Base-by-base conservation (phyloP, 2,329 filamentous ascomycete species). In the Cladosporium sp. region DNA sequence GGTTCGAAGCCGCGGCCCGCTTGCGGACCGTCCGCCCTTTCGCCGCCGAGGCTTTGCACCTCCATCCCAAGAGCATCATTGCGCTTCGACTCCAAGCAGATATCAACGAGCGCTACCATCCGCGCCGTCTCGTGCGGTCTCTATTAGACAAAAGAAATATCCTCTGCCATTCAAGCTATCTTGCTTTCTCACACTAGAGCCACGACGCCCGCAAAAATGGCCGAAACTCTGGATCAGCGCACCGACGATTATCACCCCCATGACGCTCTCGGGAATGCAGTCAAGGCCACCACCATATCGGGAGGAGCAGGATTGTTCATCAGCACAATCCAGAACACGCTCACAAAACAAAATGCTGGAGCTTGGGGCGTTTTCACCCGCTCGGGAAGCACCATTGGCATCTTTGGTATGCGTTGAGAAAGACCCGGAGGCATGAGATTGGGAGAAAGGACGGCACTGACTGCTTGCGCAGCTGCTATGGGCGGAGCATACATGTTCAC, bases 291-390 rank as follows among this genome's bases (percentile, higher is more conserved):
- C 49, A 74, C 88, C 69, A 80, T 92, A 72, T 88, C 89, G 67
- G 88, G 88, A 74, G 81, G 82, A 67, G 85, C 86, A 67, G 93
- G 93, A 73, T 81, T 91, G 76, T 85, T 92, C 78, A 78, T 90
- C 67, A 90, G 92, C 60, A 89, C 91, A 64, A 85, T 96, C 70
- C 91, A 93, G 82, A 98, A 96, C 83, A 92, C 93, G 66, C 85
- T 97, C 72, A 85, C 89, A 64, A 93, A 88, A 82, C 85, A 87
- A 77, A 97, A 97, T 79, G 83, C 95, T 70, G 92, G 93, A 72
- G 85, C 89, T 68, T 87, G 89, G 82, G 91, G 91, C 71, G 85
- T 97, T 74, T 89, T 98, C 77, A 91, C 91, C 56, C 87, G 88
- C 74, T 89, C 88, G 65, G 93, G 93, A 70, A 83, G 89, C 75